Base-by-base conservation (phyloP, 2,329 filamentous ascomycete species). In the Aspergillus chevalieri region DNA sequence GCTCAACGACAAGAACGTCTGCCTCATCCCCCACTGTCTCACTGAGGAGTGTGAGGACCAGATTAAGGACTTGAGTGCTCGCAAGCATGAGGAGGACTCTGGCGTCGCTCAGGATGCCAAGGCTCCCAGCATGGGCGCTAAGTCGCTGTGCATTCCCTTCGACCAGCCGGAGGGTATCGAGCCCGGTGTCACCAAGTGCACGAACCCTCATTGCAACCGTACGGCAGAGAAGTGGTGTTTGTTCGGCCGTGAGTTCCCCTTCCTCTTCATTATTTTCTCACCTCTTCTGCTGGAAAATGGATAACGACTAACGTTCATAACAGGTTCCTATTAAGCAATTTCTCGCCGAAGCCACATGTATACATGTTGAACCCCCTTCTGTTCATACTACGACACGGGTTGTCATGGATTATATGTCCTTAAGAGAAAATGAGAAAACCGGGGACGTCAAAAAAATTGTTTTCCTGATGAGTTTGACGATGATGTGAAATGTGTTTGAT, bases 41-140 rank as follows among this genome's bases (percentile, higher is more conserved):
- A 86, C 82, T 10, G 82, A 82, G 52, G 83, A 87, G 67, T 97
- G 92, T 65, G 92, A 96, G 73, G 92, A 96, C 62, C 83, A 89
- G 69, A 89, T 97, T 76, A 97, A 97, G 81, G 89, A 94, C 49
- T 78, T 91, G 66, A 95, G 89, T 55, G 89, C 87, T 41, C 85
- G 86, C 56, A 87, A 84, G 60, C 84, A 70, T 2, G 72, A 77
- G 62, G 70, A 75, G 48, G 73, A 77, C 45, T 70, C 69, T 76
- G 86, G 87, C 76, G 83, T 84, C 69, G 70, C 82, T 72, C 70
- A 92, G 77, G 83, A 94, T 80, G 78, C 85, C 62, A 81, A 81
- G 58, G 84, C 83, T 48, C 85, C 85, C 51, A 83, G 80, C 53
- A 89, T 89, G 85, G 85, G 85, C 43, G 85, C 85, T 52, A 89